Evolutionary conservation across 805 yeast genomes (phyloP).

Genomic region (Saccharomycopsis vini): DNA sequence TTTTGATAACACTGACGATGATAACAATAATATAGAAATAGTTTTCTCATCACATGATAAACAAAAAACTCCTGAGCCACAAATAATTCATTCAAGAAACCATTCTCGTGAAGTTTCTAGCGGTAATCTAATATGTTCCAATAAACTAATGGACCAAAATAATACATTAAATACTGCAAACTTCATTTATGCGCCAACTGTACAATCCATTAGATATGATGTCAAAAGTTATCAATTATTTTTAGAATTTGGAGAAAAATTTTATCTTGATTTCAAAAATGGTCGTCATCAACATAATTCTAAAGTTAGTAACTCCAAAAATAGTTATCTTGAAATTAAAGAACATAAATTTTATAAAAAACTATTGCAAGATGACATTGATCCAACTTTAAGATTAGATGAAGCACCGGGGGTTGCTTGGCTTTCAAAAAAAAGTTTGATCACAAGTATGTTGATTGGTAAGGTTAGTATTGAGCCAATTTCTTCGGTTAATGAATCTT

Average conservation of each 20-base stretch:
- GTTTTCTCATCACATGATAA: slow-evolving; percentile 6
- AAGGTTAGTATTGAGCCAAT: slow-evolving; percentile 80
- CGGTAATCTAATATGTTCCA: not conserved
- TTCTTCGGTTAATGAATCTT: slow-evolving; percentile 67
- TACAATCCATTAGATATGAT: slow-evolving; percentile 19
- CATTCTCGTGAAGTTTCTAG: not conserved
- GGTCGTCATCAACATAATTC: slow-evolving; percentile 7
- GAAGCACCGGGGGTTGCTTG: slow-evolving; percentile 54
- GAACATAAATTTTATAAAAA: slow-evolving; percentile 46
- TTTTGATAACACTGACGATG: not conserved
- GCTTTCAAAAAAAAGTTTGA: slow-evolving; percentile 51
- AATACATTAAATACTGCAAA: slow-evolving; percentile 4
- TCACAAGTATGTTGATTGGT: slow-evolving; percentile 67
- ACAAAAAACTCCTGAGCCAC: not conserved
- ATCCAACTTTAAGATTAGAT: slow-evolving; percentile 32
- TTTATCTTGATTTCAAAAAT: slow-evolving; percentile 11
- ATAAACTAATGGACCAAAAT: too few species aligned
- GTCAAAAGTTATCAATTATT: slow-evolving; percentile 12
- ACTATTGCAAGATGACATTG: slow-evolving; percentile 50
- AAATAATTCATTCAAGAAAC: not conserved
- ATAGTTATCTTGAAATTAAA: slow-evolving; percentile 13
- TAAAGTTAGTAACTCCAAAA: slow-evolving; percentile 2
- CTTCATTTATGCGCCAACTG: slow-evolving; percentile 19
- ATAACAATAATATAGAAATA: slow-evolving; percentile 6
- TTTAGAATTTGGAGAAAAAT: slow-evolving; percentile 12